Evolutionary conservation across 257 asterid species (phyloP).

Genomic region (Sherardia arvensis): DNA sequence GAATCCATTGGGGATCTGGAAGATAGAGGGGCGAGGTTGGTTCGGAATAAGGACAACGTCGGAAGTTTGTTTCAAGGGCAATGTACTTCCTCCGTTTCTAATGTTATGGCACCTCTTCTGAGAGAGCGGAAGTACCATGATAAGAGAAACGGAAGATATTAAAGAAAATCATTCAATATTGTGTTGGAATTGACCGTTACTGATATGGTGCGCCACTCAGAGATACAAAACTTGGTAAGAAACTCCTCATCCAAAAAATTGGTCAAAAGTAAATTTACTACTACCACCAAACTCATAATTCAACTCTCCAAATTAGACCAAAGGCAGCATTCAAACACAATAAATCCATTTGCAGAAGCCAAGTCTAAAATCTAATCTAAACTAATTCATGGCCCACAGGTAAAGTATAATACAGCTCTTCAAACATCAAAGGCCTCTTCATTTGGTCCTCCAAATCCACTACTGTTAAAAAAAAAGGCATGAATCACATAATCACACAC

Average conservation of each 20-base stretch:
- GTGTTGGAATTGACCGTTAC: not conserved
- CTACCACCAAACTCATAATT: not conserved
- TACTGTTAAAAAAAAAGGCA: not conserved
- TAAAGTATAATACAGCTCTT: not conserved
- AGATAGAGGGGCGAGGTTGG: conserved; percentile 54
- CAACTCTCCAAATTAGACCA: not conserved
- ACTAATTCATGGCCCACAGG: conserved; percentile 3
- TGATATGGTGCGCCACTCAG: not conserved
- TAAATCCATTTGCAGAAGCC: not conserved
- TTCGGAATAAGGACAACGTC: conserved; percentile 51
- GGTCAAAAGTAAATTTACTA: not conserved
- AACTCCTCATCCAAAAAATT: not conserved
- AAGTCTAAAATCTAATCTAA: not conserved
- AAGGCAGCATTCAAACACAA: not conserved
- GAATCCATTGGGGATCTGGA: conserved; percentile 73
- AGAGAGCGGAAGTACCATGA: too few relatives aligned
- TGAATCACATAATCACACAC: conserved; percentile 1
- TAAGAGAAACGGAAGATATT: too few relatives aligned
- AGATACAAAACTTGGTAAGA: not conserved
- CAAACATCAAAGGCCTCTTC: not conserved
- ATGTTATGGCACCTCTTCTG: too few relatives aligned
- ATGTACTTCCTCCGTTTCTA: too few relatives aligned
- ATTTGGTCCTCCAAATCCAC: conserved; percentile 10
- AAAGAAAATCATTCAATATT: too few relatives aligned
- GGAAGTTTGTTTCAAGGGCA: conserved; percentile 45